Evolutionary conservation across 352 stramenopile species (phyloP), one percentile per base, ranked within the genome.

Genomic region (Phytophthora fragariaefolia): DNA sequence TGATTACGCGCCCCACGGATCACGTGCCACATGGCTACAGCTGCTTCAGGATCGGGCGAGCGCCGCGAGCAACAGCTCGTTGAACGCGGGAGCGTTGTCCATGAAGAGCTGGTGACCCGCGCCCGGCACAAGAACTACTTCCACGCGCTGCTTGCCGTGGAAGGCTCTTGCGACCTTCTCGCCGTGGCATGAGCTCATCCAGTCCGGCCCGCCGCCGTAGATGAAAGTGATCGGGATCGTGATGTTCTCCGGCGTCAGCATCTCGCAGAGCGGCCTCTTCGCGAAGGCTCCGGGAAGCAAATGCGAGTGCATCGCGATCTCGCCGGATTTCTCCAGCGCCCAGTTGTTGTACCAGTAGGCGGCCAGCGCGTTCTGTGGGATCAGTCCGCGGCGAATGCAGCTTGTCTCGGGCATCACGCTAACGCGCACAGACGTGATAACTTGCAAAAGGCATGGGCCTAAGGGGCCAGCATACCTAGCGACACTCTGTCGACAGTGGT

Each of bases 311-410:
- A 92, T 92, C 5, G 74, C 79, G 40, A 89, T 71, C 57, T 91
- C 84, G 6, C 82, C 77, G 8, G 84, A 93, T 26, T 71, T 76
- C 26, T 88, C 81, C 17, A 90, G 58, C 0, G 79, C 82, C 84
- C 84, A 93, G 54, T 91, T 93, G 69, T 93, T 83, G 75, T 90
- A 91, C 79, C 79, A 90, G 64, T 91, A 91, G 23, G 80, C 59
- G 1, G 75, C 79, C 6, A 91, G 38, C 3, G 45, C 47, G 1
- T 85, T 71, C 13, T 78, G 23, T 1, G 79, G 76, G 13, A 91
- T 75, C 4, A 72, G 46, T 0, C 82, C 79, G 30, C 67, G 63
- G 22, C 77, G 82, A 62, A 91, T 84, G 15, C 62, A 76, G 54
- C 80, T 93, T n/a, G 76, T 82, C 30, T 85, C 66, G 13, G 84